Conservation (phyloP, 116 monocot genomes). For the Thalassia testudinum region DNA sequence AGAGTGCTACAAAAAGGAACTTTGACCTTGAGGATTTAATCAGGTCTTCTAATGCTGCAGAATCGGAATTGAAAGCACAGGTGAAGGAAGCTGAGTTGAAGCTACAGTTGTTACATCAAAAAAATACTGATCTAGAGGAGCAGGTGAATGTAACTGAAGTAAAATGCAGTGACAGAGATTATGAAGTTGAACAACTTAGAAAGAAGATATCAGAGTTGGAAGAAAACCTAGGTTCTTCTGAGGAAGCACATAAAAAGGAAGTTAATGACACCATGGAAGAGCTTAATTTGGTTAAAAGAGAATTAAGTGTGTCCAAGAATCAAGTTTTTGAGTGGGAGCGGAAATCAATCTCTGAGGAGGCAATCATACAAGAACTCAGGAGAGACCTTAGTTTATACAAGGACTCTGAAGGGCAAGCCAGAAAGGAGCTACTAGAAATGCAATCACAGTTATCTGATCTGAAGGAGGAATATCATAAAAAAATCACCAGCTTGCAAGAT, state of each 20-base stretch:
- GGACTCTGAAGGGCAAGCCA: constrained; percentile 46
- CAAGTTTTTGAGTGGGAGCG: constrained; percentile 36
- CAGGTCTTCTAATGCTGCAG: constrained; percentile 30
- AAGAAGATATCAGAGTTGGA: constrained; percentile 20
- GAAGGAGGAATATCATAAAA: constrained; percentile 43
- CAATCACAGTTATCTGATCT: constrained; percentile 36
- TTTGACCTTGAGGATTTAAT: constrained; percentile 47
- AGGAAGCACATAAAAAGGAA: no score
- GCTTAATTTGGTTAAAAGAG: constrained; percentile 1
- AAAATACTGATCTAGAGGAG: constrained; percentile 39
- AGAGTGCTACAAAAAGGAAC: constrained; percentile 27
- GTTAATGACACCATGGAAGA: constrained; percentile 21
- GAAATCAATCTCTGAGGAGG: constrained; percentile 33
- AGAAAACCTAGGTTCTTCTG: constrained; percentile 18
- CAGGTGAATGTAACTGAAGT: constrained; percentile 29
- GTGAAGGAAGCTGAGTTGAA: constrained; percentile 42
- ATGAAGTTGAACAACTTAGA: constrained; percentile 32
- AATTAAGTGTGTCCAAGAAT: constrained; percentile 28
- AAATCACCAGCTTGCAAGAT: constrained; percentile 32
- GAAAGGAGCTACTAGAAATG: constrained; percentile 28
- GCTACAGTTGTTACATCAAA: constrained; percentile 36
- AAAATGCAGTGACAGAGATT: constrained; percentile 27
- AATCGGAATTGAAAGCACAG: constrained; percentile 30
- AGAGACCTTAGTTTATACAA: constrained; percentile 33
- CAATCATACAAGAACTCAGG: constrained; percentile 28